Conservation (phyloP, 208 protist genomes). For the Crithidia sp. region DNA sequence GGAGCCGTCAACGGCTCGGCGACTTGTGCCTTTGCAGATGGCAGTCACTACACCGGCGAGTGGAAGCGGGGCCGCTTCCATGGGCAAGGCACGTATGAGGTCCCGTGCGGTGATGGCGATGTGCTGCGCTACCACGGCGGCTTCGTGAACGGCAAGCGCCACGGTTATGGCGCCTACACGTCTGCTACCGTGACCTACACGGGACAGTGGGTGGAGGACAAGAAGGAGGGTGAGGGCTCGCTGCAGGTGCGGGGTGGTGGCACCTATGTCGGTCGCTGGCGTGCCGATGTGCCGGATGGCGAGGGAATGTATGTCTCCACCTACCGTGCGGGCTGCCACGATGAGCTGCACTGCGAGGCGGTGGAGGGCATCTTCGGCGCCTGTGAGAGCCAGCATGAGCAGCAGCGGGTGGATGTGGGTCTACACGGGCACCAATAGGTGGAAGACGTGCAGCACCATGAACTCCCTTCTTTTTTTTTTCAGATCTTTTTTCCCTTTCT, state of each 20-base stretch:
- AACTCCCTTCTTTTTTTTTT: neutral
- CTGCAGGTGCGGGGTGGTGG: constrained; percentile 36
- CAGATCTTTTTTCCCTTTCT: neutral
- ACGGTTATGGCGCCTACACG: constrained; percentile 69
- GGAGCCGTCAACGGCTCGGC: constrained; percentile 66
- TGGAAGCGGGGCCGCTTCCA: constrained; percentile 72
- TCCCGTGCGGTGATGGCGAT: constrained; percentile 18
- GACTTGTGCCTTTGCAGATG: constrained; percentile 71
- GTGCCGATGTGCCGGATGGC: constrained; percentile 58
- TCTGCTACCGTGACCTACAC: constrained; percentile 62
- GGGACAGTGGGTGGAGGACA: constrained; percentile 74
- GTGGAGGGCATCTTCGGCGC: constrained; percentile 22
- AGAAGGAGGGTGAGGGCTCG: constrained; percentile 76
- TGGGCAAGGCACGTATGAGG: constrained; percentile 59
- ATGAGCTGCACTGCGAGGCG: constrained; percentile 29
- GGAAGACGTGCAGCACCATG: neutral
- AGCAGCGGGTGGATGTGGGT: constrained; percentile 30
- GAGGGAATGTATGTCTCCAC: constrained; percentile 41
- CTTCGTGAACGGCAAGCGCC: constrained; percentile 66
- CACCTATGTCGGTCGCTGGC: constrained; percentile 65
- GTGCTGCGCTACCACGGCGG: constrained; percentile 58
- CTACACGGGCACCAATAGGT: constrained; percentile 9
- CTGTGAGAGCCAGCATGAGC: constrained; percentile 14
- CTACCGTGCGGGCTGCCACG: constrained; percentile 8
- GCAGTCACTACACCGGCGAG: constrained; percentile 71